These are phyloP conservation scores for Colletotrichum sp. DNA, from an alignment of 2,329 filamentous ascomycete species.

Conservation along the genomic window DNA sequence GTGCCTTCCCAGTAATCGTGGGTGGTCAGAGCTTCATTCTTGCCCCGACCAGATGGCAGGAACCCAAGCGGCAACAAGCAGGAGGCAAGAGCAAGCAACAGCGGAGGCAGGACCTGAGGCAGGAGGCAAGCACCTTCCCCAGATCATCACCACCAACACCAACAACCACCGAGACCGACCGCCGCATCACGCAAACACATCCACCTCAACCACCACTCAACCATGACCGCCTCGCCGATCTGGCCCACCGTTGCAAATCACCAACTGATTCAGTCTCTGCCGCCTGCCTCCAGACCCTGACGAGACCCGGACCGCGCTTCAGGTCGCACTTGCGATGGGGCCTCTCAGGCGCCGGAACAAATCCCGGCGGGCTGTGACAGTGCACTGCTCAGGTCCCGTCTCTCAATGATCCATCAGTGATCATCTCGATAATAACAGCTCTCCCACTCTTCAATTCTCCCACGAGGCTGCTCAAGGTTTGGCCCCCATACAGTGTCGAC, in stretches of 20 bases:
- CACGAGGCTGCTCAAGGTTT: neutral
- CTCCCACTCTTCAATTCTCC: neutral
- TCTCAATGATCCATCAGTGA: neutral
- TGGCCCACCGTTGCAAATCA: slow-evolving; percentile 11
- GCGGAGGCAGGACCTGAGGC: neutral
- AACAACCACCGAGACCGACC: neutral
- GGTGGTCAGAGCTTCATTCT: neutral
- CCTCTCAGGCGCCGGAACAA: neutral
- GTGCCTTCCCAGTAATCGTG: neutral
- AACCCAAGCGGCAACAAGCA: neutral
- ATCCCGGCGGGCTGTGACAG: neutral
- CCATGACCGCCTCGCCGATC: neutral
- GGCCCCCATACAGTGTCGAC: neutral
- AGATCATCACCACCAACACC: neutral
- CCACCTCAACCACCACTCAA: neutral
- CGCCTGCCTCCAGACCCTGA: neutral
- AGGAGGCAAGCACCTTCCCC: neutral
- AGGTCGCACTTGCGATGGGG: neutral
- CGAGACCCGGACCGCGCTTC: neutral
- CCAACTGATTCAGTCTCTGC: neutral
- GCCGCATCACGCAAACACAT: neutral
- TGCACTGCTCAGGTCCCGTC: neutral
- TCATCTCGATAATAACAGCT: neutral
- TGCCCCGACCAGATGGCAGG: neutral
- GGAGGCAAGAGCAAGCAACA: neutral